Evolutionary conservation across 2,329 filamentous ascomycete genomes (phyloP).

Genomic region (Hypoxylon sp.): DNA sequence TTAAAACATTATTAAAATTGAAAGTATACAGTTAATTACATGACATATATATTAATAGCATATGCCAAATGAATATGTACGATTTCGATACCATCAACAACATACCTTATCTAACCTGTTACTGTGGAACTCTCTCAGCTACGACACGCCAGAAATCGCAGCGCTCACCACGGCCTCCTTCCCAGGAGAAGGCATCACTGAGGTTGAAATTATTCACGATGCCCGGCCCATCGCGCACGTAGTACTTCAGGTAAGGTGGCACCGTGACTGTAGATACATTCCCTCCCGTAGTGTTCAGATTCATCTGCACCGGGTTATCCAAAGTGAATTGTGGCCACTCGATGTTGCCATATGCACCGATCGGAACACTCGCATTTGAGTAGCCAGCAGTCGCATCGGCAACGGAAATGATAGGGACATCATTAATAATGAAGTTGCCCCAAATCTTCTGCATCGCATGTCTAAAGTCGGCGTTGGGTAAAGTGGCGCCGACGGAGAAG

Average conservation of each 20-base stretch:
- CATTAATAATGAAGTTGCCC: constrained; percentile 59
- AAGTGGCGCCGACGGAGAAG: constrained; percentile 50
- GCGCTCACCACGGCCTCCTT: constrained; percentile 46
- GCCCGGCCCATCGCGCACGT: constrained; percentile 43
- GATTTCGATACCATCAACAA: not conserved
- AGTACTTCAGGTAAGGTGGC: constrained; percentile 46
- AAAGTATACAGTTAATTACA: not conserved
- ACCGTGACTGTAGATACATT: constrained; percentile 40
- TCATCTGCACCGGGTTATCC: constrained; percentile 55
- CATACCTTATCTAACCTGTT: constrained; percentile 3
- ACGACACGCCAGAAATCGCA: constrained; percentile 50
- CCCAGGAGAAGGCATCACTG: constrained; percentile 45
- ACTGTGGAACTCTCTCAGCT: constrained; percentile 46
- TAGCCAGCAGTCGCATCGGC: constrained; percentile 51
- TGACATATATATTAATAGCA: constrained; percentile 6
- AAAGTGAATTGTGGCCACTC: constrained; percentile 53
- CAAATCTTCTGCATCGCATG: constrained; percentile 58
- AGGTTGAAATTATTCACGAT: constrained; percentile 49
- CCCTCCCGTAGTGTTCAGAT: constrained; percentile 61
- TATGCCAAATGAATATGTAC: constrained; percentile 5
- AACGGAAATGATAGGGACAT: constrained; percentile 56
- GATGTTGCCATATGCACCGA: constrained; percentile 44
- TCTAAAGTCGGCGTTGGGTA: constrained; percentile 52
- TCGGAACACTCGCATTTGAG: constrained; percentile 50
- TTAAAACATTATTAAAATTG: not conserved